phyloP scores from a whole-genome alignment of 2,329 filamentous ascomycete genomes.

The Graphiopsis chlorocephala region DNA sequence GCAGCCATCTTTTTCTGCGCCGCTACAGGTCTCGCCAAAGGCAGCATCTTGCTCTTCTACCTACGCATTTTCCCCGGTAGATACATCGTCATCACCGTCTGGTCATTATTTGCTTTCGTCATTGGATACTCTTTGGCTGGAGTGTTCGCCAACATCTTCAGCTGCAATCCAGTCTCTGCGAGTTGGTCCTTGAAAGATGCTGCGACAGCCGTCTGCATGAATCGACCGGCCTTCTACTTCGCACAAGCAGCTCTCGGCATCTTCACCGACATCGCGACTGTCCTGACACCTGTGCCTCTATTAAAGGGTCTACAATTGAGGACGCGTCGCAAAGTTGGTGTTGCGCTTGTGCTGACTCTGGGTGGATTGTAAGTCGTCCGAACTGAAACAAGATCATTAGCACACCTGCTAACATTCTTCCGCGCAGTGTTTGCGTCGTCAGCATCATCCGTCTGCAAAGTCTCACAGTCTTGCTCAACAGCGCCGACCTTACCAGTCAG shows the following conservation, averaged over 20 bases:
- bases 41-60: constrained; percentile 13
- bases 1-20: constrained; percentile 12
- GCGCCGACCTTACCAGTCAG: constrained; percentile 7
- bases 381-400: too few species aligned
- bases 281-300: constrained; percentile 1
- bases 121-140: constrained; percentile 6
- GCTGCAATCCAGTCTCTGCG: constrained; percentile 9
- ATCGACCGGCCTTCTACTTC: constrained; percentile 10
- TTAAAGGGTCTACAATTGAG: background rate
- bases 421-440: constrained; percentile 10
- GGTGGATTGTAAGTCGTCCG: constrained; percentile 11
- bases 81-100: constrained; percentile 1
- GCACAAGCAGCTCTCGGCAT: constrained; percentile 12
- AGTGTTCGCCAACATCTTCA: constrained; percentile 13
- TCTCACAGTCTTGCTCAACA: constrained; percentile 7
- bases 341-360: constrained; percentile 10
- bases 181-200: constrained; percentile 2
- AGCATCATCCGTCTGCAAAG: constrained; percentile 13
- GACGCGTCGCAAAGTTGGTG: constrained; percentile 11
- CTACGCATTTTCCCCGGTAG: constrained; percentile 6
- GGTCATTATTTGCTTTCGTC: constrained; percentile 7
- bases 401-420: background rate
- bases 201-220: constrained; percentile 4
- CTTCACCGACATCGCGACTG: constrained; percentile 11
- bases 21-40: constrained; percentile 12